A percentile compares a stretch with the other conserved stretches of the same genome.
These are phyloP conservation scores for Boletus reticulatus DNA, from an alignment of 768 basidiomycete species.

Conservation along the genomic window DNA sequence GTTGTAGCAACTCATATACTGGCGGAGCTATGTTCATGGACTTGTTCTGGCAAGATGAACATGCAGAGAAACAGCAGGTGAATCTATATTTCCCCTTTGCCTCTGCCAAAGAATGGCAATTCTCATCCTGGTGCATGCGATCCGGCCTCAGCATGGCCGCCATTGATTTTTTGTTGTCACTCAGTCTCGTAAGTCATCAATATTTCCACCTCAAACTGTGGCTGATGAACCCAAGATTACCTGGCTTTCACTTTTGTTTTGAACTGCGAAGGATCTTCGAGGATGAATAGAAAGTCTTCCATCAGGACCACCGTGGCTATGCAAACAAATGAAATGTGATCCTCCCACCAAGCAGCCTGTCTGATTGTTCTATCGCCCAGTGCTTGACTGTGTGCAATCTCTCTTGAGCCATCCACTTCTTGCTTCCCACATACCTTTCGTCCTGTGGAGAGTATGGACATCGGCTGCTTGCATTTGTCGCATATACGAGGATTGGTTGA, in stretches of 20 bases:
- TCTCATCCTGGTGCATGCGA: not conserved
- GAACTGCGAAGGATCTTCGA: not conserved
- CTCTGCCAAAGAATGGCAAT: too few relatives aligned
- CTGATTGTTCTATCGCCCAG: constrained; percentile 28
- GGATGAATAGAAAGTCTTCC: not conserved
- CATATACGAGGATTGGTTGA: too few relatives aligned
- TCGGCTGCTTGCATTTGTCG: constrained; percentile 1
- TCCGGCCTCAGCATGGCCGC: not conserved
- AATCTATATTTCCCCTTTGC: too few relatives aligned
- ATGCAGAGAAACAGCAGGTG: not conserved
- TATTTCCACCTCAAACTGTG: not conserved
- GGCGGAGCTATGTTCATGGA: constrained; percentile 1
- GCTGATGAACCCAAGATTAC: not conserved
- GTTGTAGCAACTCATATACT: not conserved
- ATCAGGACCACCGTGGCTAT: not conserved
- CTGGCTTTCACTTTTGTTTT: not conserved
- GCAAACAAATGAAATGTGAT: not conserved
- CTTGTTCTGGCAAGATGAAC: not conserved
- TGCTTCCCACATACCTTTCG: constrained; percentile 20
- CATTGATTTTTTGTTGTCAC: not conserved
- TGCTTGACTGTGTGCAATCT: constrained; percentile 25
- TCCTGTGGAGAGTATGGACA: not conserved
- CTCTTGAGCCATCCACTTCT: constrained; percentile 16
- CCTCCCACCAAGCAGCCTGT: constrained; percentile 20
- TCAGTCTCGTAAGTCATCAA: not conserved